A percentile compares a stretch with the other conserved stretches of the same genome.
phyloP scores from a whole-genome alignment of 2,329 filamentous ascomycete species.

The Thielaviopsis populi region DNA sequence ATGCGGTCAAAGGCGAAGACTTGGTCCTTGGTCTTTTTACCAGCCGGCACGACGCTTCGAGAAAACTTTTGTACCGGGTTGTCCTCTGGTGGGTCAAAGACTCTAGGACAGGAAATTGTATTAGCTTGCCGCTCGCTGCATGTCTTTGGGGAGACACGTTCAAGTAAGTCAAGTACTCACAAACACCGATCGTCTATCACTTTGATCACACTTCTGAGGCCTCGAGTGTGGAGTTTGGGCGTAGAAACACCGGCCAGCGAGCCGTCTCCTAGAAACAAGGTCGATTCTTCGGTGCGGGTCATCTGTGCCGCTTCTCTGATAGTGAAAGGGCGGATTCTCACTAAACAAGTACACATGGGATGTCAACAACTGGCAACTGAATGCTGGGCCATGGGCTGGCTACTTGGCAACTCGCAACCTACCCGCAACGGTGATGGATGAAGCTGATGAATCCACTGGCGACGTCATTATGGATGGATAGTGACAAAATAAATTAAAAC shows the following conservation, averaged over 20 bases:
- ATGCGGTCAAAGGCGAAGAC: conserved; percentile 94
- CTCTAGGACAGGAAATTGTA: conserved; percentile 35
- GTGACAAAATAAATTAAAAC: neutral
- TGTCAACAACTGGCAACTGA: conserved; percentile 21
- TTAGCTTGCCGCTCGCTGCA: neutral
- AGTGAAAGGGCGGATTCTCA: conserved; percentile 56
- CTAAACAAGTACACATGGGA: conserved; percentile 25
- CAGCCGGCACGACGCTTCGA: conserved; percentile 61
- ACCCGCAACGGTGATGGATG: conserved; percentile 47
- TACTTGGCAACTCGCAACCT: conserved; percentile 19
- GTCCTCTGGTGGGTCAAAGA: conserved; percentile 95
- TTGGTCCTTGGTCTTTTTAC: conserved; percentile 92
- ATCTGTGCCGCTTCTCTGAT: conserved; percentile 93
- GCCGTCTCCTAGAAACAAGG: conserved; percentile 89
- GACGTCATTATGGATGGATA: conserved; percentile 12
- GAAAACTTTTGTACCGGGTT: conserved; percentile 81
- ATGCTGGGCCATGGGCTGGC: too few relatives aligned
- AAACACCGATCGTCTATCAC: conserved; percentile 91
- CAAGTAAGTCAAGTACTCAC: conserved; percentile 40
- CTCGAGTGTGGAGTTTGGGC: conserved; percentile 72
- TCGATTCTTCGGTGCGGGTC: conserved; percentile 63
- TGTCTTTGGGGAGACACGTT: too few relatives aligned
- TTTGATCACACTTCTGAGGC: conserved; percentile 83
- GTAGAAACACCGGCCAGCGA: conserved; percentile 77
- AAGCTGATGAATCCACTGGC: conserved; percentile 31